Conservation (phyloP, 768 basidiomycete species). For the Pleurotus platypus region DNA sequence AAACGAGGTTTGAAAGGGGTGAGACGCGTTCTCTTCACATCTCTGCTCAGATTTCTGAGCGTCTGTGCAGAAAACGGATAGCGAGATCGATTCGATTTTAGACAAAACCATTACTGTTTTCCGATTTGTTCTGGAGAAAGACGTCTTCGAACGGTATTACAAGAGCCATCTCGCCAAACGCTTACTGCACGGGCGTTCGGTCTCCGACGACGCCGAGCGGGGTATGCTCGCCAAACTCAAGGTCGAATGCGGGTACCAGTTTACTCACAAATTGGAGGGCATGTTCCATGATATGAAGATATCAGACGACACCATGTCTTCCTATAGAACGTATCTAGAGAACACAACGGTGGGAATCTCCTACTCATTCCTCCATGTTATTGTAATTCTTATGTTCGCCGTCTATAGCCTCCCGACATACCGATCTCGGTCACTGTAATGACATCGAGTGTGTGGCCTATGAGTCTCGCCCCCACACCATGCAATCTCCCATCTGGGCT, state of each 20-base stretch:
- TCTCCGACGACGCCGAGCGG: constrained; percentile 96
- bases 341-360: constrained; percentile 52
- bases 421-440: constrained; percentile 89
- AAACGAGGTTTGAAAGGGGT: constrained; percentile 94
- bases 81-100: constrained; percentile 82
- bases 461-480: constrained; percentile 55
- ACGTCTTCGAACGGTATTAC: constrained; percentile 97
- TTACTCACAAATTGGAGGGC: constrained; percentile 96
- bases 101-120: constrained; percentile 97
- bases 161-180: constrained; percentile 94
- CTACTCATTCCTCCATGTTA: background rate
- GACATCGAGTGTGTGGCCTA: constrained; percentile 97
- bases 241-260: constrained; percentile 93
- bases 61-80: constrained; percentile 79
- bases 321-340: constrained; percentile 61
- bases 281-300: constrained; percentile 98
- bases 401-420: constrained; percentile 60
- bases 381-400: constrained; percentile 7
- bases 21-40: constrained; percentile 24
- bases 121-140: constrained; percentile 91
- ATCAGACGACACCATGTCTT: constrained; percentile 76
- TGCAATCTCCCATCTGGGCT: constrained; percentile 71
- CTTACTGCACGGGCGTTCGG: constrained; percentile 78
- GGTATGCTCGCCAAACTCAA: constrained; percentile 98
- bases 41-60: background rate